Base-by-base conservation (phyloP, 129 eudicot species). In the Pseudognaphalium luteoalbum region DNA sequence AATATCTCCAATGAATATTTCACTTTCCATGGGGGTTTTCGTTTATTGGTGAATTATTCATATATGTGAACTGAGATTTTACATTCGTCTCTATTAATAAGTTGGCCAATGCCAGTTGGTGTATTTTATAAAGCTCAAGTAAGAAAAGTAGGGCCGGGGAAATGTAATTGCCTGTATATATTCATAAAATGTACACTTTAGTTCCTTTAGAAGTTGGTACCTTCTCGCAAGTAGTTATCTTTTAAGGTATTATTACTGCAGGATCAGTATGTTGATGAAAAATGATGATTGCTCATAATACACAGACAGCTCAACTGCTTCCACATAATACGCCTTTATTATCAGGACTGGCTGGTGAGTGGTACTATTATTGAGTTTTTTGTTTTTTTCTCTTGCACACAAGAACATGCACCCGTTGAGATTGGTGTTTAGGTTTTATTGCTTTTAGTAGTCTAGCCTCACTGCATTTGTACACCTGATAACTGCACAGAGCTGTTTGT, bases 341-440 rank as follows among this genome's bases (percentile, higher is more conserved):
- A 74, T 35, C 47, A 59, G 34, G 72, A 33, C 35, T 58, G 66
- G 41, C 76, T 14, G 83, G 80, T 83, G 82, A 66, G 76, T 77
- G 29, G 35, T 72, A 33, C 17, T 28, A 60, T 68, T 65, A 54
- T 64, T 7, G 33, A n/a, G 64, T 15, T 28, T 20, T n/a, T 12
- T 19, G 11, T 14, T 35, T 57, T 32, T 47, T 19, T 42, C 50
- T 80, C 71, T 67, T 41, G 52, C 28, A 22, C 44, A 57, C 30
- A 76, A 51, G 29, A 64, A 54, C 68, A 11, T 75, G 65, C 64
- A 25, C 56, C 67, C 12, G 34, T 60, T 66, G 19, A 37, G 30
- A 54, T 73, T 78, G 17, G 66, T 57, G 75, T 21, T 57, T 15
- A 66, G 54, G 57, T 76, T 64, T 17, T 17, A 59, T 64, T 10